These are phyloP conservation scores for Saccharomycopsis hybrid DNA, from an alignment of 1,139 yeast species.

Conservation along the genomic window DNA sequence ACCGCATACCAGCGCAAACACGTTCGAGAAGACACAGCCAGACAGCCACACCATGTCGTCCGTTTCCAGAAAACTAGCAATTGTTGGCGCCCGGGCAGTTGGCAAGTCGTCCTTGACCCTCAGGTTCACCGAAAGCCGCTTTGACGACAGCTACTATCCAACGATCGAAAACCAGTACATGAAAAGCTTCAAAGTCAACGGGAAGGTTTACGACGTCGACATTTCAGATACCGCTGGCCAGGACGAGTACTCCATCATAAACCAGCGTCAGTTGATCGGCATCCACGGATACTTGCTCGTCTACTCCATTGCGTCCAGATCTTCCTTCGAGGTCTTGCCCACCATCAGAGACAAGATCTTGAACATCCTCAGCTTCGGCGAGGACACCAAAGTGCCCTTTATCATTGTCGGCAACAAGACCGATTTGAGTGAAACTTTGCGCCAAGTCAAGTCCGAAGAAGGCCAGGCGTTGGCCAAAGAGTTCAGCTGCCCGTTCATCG, in stretches of 20 bases:
- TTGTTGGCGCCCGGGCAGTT: constrained; percentile 85
- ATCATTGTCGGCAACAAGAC: constrained; percentile 80
- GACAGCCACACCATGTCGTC: constrained; percentile 8
- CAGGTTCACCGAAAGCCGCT: constrained; percentile 81
- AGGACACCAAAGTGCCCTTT: constrained; percentile 59
- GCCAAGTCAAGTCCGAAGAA: constrained; percentile 61
- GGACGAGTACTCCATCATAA: constrained; percentile 82
- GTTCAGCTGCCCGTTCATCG: constrained; percentile 62
- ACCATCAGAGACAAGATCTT: constrained; percentile 80
- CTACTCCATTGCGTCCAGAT: constrained; percentile 73
- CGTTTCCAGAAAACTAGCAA: constrained; percentile 69
- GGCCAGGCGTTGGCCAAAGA: constrained; percentile 59
- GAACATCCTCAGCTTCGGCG: constrained; percentile 36
- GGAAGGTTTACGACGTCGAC: constrained; percentile 76
- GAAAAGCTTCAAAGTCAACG: constrained; percentile 62
- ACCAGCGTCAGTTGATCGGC: constrained; percentile 76
- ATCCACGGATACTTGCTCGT: constrained; percentile 81
- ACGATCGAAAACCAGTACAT: constrained; percentile 88
- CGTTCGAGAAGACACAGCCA: too few species aligned
- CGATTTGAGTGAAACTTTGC: constrained; percentile 51
- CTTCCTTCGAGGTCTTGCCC: constrained; percentile 72
- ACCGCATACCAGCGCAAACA: too few species aligned
- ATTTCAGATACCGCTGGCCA: constrained; percentile 92
- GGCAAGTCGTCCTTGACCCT: constrained; percentile 87
- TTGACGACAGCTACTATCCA: constrained; percentile 86